Evolutionary conservation across 768 basidiomycete genomes (phyloP), one percentile per base, ranked within the genome.

Genomic region (Tephrocybe sp.): DNA sequence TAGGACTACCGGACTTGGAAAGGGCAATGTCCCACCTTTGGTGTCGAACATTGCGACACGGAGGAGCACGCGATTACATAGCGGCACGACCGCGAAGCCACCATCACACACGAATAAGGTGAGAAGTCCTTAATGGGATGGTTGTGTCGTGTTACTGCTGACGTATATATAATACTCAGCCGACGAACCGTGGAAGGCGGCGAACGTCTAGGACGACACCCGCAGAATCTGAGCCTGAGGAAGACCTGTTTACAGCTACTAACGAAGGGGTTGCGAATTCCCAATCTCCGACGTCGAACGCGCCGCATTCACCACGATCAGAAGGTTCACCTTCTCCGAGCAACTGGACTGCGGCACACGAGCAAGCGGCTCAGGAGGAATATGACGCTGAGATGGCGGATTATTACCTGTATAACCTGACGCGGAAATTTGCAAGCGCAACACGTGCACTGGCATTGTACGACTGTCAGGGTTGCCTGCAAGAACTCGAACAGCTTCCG

Each of bases 341-440:
- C 56, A 74, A 69, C 49, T 84, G 82, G 82, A 83, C 83, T 6
- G 67, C 77, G 50, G 76, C 73, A n/a, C 79, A 84, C 38, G 86
- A 88, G 59, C 83, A 80, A 63, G 80, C 79, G 16, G 82, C 84
- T 27, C 83, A 86, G 59, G 86, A 89, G 50, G 75, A 79, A 34
- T 84, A 85, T 57, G 85, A 86, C 55, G 72, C 70, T 33, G 84
- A 84, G 47, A 72, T 86, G 49, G 92, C 92, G 21, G 92, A 95
- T 47, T 77, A 88, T 59, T 86, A 88, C 67, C 75, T 97, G 46
- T 87, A 93, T 59, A 80, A 86, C 59, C 75, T 94, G 38, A 80
- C 89, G 68, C 80, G 90, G 53, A 76, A 76, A 47, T 95, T 93
- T 65, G 95, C 88, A 9, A 78, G 76, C 45, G 94, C 93, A 12